Conservation (phyloP, 1,284 basidiomycete genomes). For the Tylopilus sp. region DNA sequence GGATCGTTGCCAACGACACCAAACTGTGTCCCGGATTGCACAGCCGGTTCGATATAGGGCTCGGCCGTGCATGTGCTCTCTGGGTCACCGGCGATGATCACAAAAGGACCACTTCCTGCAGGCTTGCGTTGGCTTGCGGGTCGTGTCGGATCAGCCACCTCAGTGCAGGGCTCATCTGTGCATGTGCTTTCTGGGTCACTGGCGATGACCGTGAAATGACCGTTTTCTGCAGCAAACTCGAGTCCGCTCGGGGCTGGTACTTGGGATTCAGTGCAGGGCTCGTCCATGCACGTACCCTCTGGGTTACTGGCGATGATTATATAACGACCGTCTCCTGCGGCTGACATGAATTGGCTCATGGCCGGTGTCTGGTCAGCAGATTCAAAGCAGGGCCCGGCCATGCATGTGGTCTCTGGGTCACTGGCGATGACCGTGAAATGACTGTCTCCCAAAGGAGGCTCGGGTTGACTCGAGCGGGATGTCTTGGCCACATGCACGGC, state of each 20-base stretch:
- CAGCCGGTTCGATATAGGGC: background rate
- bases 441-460: background rate
- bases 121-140: background rate
- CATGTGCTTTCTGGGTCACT: constrained; percentile 22
- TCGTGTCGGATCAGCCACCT: background rate
- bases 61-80: constrained; percentile 24
- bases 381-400: constrained; percentile 12
- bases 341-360: background rate
- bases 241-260: background rate
- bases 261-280: constrained; percentile 4
- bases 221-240: background rate
- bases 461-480: background rate
- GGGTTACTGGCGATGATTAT: constrained; percentile 27
- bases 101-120: constrained; percentile 5
- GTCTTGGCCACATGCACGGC: constrained; percentile 16
- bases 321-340: background rate
- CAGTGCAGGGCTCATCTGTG: constrained; percentile 13
- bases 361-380: background rate
- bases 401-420: constrained; percentile 22
- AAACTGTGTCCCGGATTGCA: constrained; percentile 9
- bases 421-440: constrained; percentile 24
- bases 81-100: constrained; percentile 24
- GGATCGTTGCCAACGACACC: constrained; percentile 24
- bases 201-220: constrained; percentile 23
- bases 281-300: constrained; percentile 20